Evolutionary conservation across 345 rosid species (phyloP), one percentile per base, ranked within the genome.

Genomic region (Cardamine resedifolia): DNA sequence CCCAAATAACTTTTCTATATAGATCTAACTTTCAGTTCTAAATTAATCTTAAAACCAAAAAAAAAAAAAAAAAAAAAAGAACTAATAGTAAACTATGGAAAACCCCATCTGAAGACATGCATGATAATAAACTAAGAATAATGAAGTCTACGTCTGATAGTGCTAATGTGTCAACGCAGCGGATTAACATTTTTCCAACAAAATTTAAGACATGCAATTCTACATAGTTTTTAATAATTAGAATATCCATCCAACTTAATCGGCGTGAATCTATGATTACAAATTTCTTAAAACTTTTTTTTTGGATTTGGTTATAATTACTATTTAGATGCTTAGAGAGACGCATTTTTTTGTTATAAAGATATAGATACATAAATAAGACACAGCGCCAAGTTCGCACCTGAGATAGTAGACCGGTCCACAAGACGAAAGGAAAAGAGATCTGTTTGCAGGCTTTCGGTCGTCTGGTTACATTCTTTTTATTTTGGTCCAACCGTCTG

Each of bases 401-500:
- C 30, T 41, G 73, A 31, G 56, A 43, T 41, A 36, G 30, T 67
- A 59, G 38, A 49, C 55, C 33, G 47, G 45, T 67, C 78, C 62
- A 41, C 39, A 67, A 75, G 23, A 59, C 49, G 49, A 68, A 67
- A 61, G 0, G n/a, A n/a, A n/a, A 59, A n/a, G 59, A 63, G 70
- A 43, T 72, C 27, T 59, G 57, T 67, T 66, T 74, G 68, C 78
- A 67, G 53, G 61, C 55, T 59, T 59, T 50, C 38, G 51, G 51
- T 38, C 44, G 59, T 66, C 59, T 26, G 19, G 59, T 66, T 49
- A 47, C 19, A 14, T 18, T 66, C 55, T n/a, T n/a, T n/a, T n/a
- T n/a, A n/a, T n/a, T n/a, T n/a, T n/a, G n/a, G n/a, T n/a, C n/a
- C n/a, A n/a, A n/a, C n/a, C n/a, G n/a, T n/a, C n/a, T n/a, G n/a